These are phyloP conservation scores for Diutina scorzettiae DNA, from an alignment of 1,139 yeast species.

Conservation along the genomic window DNA sequence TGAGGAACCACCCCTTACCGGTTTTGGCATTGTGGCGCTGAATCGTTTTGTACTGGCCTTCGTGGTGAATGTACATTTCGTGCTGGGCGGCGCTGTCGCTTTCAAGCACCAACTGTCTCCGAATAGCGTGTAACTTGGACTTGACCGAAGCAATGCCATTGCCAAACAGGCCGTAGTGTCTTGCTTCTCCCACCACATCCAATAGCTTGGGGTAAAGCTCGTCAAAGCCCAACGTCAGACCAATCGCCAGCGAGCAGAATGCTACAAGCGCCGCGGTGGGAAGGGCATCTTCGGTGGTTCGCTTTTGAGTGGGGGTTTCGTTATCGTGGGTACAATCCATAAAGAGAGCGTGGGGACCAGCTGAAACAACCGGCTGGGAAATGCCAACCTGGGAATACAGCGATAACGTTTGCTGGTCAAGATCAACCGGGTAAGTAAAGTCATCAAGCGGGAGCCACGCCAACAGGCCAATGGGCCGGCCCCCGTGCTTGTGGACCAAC, in stretches of 20 bases:
- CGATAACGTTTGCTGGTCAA: slow-evolving; percentile 34
- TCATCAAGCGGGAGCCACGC: slow-evolving; percentile 66
- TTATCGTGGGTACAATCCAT: slow-evolving; percentile 99
- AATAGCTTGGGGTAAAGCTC: slow-evolving; percentile 77
- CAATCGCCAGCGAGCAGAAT: slow-evolving; percentile 87
- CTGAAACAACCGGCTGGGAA: slow-evolving; percentile 51
- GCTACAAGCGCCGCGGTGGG: slow-evolving; percentile 94
- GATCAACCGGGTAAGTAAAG: slow-evolving; percentile 50
- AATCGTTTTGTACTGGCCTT: slow-evolving; percentile 82
- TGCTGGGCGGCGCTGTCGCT: slow-evolving; percentile 62
- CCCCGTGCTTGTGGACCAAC: slow-evolving; percentile 85
- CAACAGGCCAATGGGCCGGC: slow-evolving; percentile 88
- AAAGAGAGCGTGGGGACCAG: slow-evolving; percentile 82
- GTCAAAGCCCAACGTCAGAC: slow-evolving; percentile 90
- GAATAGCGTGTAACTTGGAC: slow-evolving; percentile 41
- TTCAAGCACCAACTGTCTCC: slow-evolving; percentile 51
- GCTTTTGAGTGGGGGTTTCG: slow-evolving; percentile 75
- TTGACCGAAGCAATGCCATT: slow-evolving; percentile 72
- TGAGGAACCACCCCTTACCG: slow-evolving; percentile 80
- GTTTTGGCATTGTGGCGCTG: slow-evolving; percentile 76
- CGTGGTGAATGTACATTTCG: slow-evolving; percentile 92
- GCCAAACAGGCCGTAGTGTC: slow-evolving; percentile 41
- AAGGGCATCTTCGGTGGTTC: slow-evolving; percentile 88
- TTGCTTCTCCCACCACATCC: slow-evolving; percentile 68
- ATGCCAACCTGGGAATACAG: slow-evolving; percentile 14